A percentile compares a stretch with the other conserved stretches of the same genome.
Conservation (phyloP, 345 rosid genomes). For the Linum usitatissimum region DNA sequence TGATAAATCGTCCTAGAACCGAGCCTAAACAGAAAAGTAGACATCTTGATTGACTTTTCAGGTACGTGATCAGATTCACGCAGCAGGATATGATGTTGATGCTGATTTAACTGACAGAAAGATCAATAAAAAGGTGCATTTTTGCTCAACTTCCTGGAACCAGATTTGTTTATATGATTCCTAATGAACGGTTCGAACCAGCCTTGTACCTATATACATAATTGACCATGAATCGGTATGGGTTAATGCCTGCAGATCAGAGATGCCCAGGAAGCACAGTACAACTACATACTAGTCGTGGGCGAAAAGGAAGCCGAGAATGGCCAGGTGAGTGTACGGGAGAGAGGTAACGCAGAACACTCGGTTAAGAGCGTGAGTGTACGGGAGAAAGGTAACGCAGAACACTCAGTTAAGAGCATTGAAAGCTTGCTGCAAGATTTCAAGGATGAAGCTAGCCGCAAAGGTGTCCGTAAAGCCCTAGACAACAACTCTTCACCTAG, state of each 20-base stretch:
- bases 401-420: slow-evolving; percentile 47
- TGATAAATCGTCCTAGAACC: neutral
- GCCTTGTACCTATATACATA: no score
- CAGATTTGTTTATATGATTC: neutral
- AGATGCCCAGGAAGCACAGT: slow-evolving; percentile 92
- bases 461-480: no score
- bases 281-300: slow-evolving; percentile 87
- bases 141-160: neutral
- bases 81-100: slow-evolving; percentile 73
- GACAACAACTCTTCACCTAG: no score
- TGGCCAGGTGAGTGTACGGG: slow-evolving; percentile 78
- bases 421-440: slow-evolving; percentile 50
- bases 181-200: neutral
- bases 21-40: neutral
- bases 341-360: slow-evolving; percentile 60
- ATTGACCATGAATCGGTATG: slow-evolving; percentile 13
- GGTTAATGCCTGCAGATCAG: slow-evolving; percentile 42
- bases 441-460: slow-evolving; percentile 36
- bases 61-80: slow-evolving; percentile 53
- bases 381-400: slow-evolving; percentile 57
- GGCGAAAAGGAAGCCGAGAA: slow-evolving; percentile 74
- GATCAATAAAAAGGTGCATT: slow-evolving; percentile 69
- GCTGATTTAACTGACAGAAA: slow-evolving; percentile 69
- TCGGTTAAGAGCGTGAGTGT: slow-evolving; percentile 65
- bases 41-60: slow-evolving; percentile 19